These are phyloP conservation scores for Lactifluus piperatus DNA, from an alignment of 768 basidiomycete species.

Conservation along the genomic window DNA sequence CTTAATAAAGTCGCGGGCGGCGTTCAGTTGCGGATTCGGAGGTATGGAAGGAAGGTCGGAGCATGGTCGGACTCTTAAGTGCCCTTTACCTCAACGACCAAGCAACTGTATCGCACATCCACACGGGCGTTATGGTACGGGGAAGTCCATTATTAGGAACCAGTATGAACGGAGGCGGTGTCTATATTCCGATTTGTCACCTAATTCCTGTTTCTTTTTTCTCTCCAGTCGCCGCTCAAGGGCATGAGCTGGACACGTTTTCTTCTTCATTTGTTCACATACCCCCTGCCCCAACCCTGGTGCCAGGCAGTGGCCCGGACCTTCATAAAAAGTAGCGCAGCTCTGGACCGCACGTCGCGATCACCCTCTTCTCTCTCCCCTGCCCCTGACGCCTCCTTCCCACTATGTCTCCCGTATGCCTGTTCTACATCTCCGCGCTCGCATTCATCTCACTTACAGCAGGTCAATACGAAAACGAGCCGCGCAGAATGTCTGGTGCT, in stretches of 20 bases:
- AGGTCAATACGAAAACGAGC: constrained; percentile 19
- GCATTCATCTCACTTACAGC: neutral
- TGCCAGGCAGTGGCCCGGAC: neutral
- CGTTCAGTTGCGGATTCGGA: too few species aligned
- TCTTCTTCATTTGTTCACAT: constrained; percentile 7
- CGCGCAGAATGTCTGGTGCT: constrained; percentile 41
- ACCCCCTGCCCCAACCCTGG: constrained; percentile 19
- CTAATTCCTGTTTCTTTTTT: neutral
- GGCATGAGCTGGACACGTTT: constrained; percentile 10
- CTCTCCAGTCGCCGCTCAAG: neutral
- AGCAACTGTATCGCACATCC: neutral
- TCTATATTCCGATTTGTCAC: neutral
- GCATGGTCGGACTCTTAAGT: neutral
- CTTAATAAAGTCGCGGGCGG: too few species aligned
- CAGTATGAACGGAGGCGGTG: neutral
- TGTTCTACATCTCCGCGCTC: neutral
- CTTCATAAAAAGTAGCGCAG: constrained; percentile 4
- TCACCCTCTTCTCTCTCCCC: neutral
- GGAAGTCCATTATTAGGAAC: neutral
- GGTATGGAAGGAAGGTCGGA: too few species aligned
- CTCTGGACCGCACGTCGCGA: neutral
- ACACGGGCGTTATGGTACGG: neutral
- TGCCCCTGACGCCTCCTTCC: too few species aligned
- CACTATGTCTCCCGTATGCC: constrained; percentile 17
- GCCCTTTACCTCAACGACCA: neutral